Evolutionary conservation across 495 filamentous ascomycete genomes (phyloP), one percentile per base, ranked within the genome.

Genomic region (Tetracladium setigerum): DNA sequence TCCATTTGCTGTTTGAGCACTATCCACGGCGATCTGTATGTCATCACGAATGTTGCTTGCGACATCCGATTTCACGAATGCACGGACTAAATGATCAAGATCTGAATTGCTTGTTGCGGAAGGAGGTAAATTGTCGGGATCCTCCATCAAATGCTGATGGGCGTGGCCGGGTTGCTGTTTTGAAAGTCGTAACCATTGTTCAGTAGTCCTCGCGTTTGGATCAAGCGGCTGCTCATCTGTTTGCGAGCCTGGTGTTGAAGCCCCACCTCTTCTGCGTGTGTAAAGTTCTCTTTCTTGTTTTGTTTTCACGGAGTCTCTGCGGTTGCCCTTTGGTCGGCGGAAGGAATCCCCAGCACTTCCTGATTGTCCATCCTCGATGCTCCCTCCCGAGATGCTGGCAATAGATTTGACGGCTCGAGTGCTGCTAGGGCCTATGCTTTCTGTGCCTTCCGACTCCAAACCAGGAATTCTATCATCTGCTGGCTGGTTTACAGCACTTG

Each of bases 221-320:
- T 73, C 73, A 8, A 68, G 63, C 38, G 61, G 49, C 44, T 72
- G 74, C 31, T 83, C 82, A 41, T 83, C 79, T 9, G 82, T 67
- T 43, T 82, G 76, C 37, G 84, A 82, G 38, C 80, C 79, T 17
- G 86, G 84, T 7, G 83, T 85, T 13, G 82, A 81, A 30, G 69
- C 63, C 18, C 77, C 67, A 44, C 70, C 72, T 60, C 81, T 86
- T 56, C 86, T 87, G 8, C 90, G 79, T 2, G 90, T 95, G 57
- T 83, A 99, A 9, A 99, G 80, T 57, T 95, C 86, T 17, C 85
- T 74, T 54, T 95, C 92, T 59, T 99, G 92, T 43, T 82, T 81
- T 45, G 83, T 74, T 50, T 80, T 84, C 30, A 96, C 69, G 4
- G 88, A 95, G 30, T 87, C 78, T 24, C 76, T 77, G 10, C 87